Evolutionary conservation across 192 early-diverging fungal genomes (phyloP).

Genomic region (Thamnidium elegans): DNA sequence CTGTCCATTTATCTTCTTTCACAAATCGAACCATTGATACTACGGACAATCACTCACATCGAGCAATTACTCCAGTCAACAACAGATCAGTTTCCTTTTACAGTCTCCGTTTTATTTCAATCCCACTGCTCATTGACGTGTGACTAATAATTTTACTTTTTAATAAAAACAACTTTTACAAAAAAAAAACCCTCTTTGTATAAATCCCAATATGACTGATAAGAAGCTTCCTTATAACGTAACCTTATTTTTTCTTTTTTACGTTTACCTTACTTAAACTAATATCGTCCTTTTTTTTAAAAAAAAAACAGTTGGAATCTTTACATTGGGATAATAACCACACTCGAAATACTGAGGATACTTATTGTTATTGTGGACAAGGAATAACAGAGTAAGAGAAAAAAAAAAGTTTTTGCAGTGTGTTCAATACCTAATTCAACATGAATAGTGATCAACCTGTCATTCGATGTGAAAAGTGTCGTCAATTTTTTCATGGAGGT

Average conservation of each 20-base stretch:
- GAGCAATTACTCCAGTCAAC: too few species aligned
- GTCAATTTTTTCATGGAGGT: constrained; percentile 76
- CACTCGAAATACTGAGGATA: constrained; percentile 56
- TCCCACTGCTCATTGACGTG: too few species aligned
- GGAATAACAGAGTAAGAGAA: constrained; percentile 50
- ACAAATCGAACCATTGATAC: too few species aligned
- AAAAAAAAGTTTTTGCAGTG: not conserved
- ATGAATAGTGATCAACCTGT: constrained; percentile 57
- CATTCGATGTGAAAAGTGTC: constrained; percentile 63
- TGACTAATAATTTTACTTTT: too few species aligned
- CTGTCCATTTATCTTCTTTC: too few species aligned
- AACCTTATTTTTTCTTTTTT: not conserved
- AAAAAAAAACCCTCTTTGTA: too few species aligned
- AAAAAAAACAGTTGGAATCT: constrained; percentile 14
- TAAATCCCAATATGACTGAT: too few species aligned
- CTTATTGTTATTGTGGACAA: constrained; percentile 82
- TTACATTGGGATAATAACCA: constrained; percentile 52
- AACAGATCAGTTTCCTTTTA: too few species aligned
- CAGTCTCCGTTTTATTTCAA: too few species aligned
- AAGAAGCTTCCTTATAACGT: constrained; percentile 18
- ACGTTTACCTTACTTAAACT: not conserved
- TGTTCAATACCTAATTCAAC: not conserved
- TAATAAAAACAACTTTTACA: too few species aligned
- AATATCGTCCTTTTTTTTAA: not conserved
- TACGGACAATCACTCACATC: too few species aligned